A percentile compares a stretch with the other conserved stretches of the same genome.
These are phyloP conservation scores for Cryptococcus sp. DNA, from an alignment of 1,284 basidiomycete species.

Conservation along the genomic window DNA sequence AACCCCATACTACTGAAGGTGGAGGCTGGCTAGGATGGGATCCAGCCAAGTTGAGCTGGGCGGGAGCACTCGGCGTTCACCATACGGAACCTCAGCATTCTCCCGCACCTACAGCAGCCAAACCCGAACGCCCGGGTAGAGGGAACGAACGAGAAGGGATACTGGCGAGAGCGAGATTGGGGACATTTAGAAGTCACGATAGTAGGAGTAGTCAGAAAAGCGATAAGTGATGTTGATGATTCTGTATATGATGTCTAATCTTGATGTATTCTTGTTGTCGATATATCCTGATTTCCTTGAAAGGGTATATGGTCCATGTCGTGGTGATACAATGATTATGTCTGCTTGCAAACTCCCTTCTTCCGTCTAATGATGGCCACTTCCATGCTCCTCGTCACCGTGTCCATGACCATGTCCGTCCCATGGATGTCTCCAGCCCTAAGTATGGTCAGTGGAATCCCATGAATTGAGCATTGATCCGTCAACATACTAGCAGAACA, in stretches of 20 bases:
- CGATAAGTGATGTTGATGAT: neutral
- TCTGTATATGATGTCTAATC: neutral
- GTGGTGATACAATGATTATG: no score
- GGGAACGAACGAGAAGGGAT: neutral
- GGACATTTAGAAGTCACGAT: neutral
- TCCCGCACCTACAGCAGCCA: neutral
- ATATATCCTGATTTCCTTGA: no score
- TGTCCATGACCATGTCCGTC: slow-evolving; percentile 47
- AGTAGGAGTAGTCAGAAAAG: neutral
- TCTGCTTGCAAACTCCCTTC: neutral
- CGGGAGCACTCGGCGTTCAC: neutral
- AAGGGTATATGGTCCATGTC: no score
- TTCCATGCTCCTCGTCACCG: slow-evolving; percentile 30
- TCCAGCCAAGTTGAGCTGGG: slow-evolving; percentile 1
- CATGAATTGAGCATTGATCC: neutral
- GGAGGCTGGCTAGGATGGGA: slow-evolving; percentile 1
- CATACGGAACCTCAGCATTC: neutral
- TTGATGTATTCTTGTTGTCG: no score
- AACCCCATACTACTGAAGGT: neutral
- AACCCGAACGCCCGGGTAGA: neutral
- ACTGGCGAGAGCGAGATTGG: neutral
- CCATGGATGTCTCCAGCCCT: slow-evolving; percentile 54
- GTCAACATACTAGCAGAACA: slow-evolving; percentile 49
- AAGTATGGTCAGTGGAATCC: slow-evolving; percentile 7
- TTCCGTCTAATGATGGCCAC: slow-evolving; percentile 30